Evolutionary conservation across 371 early-diverging fungal genomes (phyloP), one percentile per base, ranked within the genome.

Genomic region (Rhizopus sp.): DNA sequence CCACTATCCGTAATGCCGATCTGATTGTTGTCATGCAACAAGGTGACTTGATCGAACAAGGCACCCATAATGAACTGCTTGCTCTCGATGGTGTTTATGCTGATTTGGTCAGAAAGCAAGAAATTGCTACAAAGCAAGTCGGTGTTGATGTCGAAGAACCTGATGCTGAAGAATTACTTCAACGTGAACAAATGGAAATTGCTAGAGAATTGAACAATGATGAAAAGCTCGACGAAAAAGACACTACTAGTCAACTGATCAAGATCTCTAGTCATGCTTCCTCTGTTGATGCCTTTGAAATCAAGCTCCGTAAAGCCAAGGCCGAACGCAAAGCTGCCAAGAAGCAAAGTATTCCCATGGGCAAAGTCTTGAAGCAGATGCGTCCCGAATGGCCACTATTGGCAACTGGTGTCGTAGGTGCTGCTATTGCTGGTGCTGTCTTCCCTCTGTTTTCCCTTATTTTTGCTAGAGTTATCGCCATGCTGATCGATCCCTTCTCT

Each of bases 1-100:
- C 91, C 29, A 93, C 93, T 3, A 81, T 89, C 41, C 76, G 78
- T 39, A 86, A 93, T 62, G 90, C 95, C 1, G 90, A 96, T 62
- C 60, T 83, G 37, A 96, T 98, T 68, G 83, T 88, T 34, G 92
- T 92, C 4, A 84, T 92, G 80, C 69, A 83, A 34, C 68, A 88
- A 53, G 93, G 93, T 29, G 64, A 73, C 7, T 65, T 93, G 7
- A 63, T 88, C 13, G 93, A 93, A 66, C 65, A 64, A 33, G 93
- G 93, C 31, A 85, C 80, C 0, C 93, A 93, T 64, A 74, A 80
- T 17, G 78, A 82, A n/a, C 62, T 90, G 12, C 57, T 88, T 37
- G 65, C 62, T n/a, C 54, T 59, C 4, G 68, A 72, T n/a, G 85
- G 86, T 30, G 62, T 66, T 9, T 88, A 86, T 53, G 61, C 65